Evolutionary conservation across 139 green algal genomes (phyloP), one percentile per base, ranked within the genome.

Genomic region (Coelastrella sp.): DNA sequence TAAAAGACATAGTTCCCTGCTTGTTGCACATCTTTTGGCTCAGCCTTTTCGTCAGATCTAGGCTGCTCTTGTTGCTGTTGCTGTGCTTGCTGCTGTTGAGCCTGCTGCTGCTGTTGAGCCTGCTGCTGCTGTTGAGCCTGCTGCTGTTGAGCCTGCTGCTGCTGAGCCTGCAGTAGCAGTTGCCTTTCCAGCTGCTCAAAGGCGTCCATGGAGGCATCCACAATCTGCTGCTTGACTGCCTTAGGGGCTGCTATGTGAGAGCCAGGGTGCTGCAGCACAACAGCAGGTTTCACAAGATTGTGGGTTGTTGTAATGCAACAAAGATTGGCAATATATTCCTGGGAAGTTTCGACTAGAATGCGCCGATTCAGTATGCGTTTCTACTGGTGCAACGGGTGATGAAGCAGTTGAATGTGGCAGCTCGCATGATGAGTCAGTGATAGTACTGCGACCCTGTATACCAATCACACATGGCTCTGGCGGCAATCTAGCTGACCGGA

Each of bases 121-220:
- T 45, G 19, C 41, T 66, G 48, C n/a, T 81, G 27, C 73, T 67
- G 73, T 27, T 38, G 41, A 19, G 19, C 8, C 40, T 45, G 45
- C 45, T 41, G 73, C 73, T 82, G 75, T 43, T 64, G 77, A 38
- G 74, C 37, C 40, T 83, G 23, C 57, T 59, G 40, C 37, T 75
- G 19, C 35, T 72, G 57, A 37, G 37, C 19, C 37, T 68, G 40
- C 62, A 63, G 59, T 19, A 63, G 59, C 59, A 84, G 77, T 60
- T 84, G 77, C 13, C 81, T 62, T 53, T 89, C 85, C 43, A 89
- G 72, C 45, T 86, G 53, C 48, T 89, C 85, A 75, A 89, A 89
- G 1, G 85, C 77, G 53, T 89, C 78, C 68, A 89, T 71, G 7
- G 59, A 74, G 25, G 77, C 77, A 40, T 48, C 60, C n/a, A 67